Conservation (phyloP, 495 filamentous ascomycete species). For the Polyplosphaeria fusca region DNA sequence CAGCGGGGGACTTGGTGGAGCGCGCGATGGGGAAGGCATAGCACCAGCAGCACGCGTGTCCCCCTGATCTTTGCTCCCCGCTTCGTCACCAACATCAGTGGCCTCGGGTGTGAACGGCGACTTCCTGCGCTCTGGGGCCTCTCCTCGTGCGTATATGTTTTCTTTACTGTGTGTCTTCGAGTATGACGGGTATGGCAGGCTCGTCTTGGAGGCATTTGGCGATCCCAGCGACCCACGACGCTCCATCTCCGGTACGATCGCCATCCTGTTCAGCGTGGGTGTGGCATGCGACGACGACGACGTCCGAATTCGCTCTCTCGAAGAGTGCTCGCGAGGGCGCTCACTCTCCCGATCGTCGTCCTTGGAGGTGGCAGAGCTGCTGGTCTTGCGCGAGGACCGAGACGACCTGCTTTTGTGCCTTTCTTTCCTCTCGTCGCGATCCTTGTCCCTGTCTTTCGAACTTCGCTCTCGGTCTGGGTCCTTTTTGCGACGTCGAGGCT, state of each 20-base stretch:
- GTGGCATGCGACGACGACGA: conserved; percentile 11
- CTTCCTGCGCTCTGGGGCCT: conserved; percentile 45
- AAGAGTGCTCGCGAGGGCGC: conserved; percentile 15
- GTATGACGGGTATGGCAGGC: conserved; percentile 78
- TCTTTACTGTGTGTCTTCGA: conserved; percentile 90
- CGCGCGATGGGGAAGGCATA: conserved; percentile 6
- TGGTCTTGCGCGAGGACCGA: conserved; percentile 4
- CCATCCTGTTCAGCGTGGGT: conserved; percentile 22
- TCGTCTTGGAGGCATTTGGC: conserved; percentile 48
- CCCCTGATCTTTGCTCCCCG: conserved; percentile 41
- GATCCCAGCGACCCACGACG: conserved; percentile 35
- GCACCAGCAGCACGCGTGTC: not conserved
- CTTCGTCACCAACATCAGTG: conserved; percentile 61
- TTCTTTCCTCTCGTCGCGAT: conserved; percentile 24
- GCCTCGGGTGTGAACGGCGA: conserved; percentile 73
- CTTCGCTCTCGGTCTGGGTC: conserved; percentile 36
- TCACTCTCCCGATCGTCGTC: conserved; percentile 13
- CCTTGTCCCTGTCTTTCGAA: conserved; percentile 30
- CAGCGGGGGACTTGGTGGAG: conserved; percentile 63
- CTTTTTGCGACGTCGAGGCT: conserved; percentile 35
- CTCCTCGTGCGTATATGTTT: conserved; percentile 61
- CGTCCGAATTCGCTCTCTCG: conserved; percentile 22
- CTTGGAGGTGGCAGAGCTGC: conserved; percentile 13
- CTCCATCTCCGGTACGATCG: conserved; percentile 45
- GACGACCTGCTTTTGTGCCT: conserved; percentile 14